Evolutionary conservation across 805 yeast species (phyloP), one percentile per base, ranked within the genome.

Genomic region (Starmerella tilneyi): DNA sequence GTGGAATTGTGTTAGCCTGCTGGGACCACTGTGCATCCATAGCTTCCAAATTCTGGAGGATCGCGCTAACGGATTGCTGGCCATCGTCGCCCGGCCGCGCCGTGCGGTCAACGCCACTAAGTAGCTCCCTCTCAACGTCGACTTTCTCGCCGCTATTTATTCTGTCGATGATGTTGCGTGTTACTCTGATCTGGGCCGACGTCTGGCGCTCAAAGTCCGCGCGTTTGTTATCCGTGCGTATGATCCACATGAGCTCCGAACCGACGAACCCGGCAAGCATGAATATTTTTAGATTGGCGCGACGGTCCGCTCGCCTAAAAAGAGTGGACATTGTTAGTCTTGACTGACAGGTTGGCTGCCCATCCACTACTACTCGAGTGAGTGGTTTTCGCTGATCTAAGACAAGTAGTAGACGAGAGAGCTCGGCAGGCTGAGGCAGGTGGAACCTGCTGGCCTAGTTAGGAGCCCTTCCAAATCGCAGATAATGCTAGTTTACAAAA

Each of bases 241-340:
- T 69, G 17, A 73, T 66, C 54, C 70, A 68, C 49, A 71, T 66
- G 8, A 74, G 61, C 53, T 72, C 67, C 0, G 76, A 69, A 1
- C 75, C 70, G 33, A 72, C 68, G 11, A 71, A 52, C 5, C 74
- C 63, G 2, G 72, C 59, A 20, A 71, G 64, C 9, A 70, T 9
- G 26, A 50, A 50, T 19, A 47, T 33, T 12, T 36, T 22, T 16
- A 44, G 11, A 19, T 31, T 38, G 6, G 40, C 39, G 21, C 40
- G 38, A 15, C 43, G 33, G 16, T 44, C 33, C 38, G 38, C 24
- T 13, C 45, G 40, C 13, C 40, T 24, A 15, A 36, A 24, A 15
- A 36, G 30, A 3, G 29, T 16, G 13, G 40, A 36, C 40, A 36
- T 36, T 19, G 17, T n/a, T n/a, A n/a, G n/a, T n/a, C n/a, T n/a